These are phyloP conservation scores for Inga oerstediana DNA, from an alignment of 306 rosid genomes.

Conservation along the genomic window DNA sequence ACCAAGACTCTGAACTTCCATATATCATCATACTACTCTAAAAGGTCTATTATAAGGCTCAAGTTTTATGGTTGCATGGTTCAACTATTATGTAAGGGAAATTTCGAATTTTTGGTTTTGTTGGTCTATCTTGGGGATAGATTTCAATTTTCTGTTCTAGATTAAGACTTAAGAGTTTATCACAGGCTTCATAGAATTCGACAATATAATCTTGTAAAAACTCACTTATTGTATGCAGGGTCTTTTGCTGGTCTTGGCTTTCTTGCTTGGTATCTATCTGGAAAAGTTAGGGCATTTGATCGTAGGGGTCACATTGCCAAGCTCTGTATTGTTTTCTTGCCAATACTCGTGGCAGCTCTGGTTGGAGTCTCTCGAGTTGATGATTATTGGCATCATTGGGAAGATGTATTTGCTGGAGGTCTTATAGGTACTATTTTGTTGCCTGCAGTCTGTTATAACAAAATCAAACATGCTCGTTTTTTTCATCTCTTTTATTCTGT, in stretches of 20 bases:
- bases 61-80: neutral
- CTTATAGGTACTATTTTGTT: conserved; percentile 52
- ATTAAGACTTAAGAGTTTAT: conserved; percentile 21
- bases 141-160: conserved; percentile 12
- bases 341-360: conserved; percentile 67
- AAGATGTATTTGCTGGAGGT: conserved; percentile 75
- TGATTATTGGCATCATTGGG: conserved; percentile 94
- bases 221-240: conserved; percentile 55
- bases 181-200: neutral
- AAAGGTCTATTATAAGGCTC: neutral
- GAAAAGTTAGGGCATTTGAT: conserved; percentile 71
- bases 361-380: conserved; percentile 84
- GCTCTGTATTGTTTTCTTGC: conserved; percentile 62
- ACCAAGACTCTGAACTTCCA: neutral
- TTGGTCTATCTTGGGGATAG: conserved; percentile 1
- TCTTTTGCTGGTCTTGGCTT: conserved; percentile 84
- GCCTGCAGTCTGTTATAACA: conserved; percentile 20
- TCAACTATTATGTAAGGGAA: neutral
- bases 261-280: conserved; percentile 73
- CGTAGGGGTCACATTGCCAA: conserved; percentile 74
- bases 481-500: neutral
- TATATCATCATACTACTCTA: conserved; percentile 1
- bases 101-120: neutral
- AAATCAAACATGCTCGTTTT: neutral
- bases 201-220: neutral